Base-by-base conservation (phyloP, 2,329 filamentous ascomycete species). In the Ophiostoma perfectum region DNA sequence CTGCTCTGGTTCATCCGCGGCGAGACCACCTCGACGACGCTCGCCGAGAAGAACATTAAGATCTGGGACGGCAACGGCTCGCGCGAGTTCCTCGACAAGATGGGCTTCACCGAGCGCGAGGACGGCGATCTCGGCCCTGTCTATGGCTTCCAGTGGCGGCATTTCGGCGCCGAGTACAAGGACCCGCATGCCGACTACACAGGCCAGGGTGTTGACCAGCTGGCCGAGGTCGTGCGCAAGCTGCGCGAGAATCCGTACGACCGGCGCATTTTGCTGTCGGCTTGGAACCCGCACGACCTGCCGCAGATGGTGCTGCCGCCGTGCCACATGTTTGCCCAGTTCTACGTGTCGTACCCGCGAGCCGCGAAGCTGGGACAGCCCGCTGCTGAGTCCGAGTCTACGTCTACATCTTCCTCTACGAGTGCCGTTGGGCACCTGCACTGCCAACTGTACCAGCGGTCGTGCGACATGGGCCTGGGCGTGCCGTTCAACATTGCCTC, bases 41-140 rank as follows among this genome's bases (percentile, higher is more conserved):
- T 99, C 3, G 89, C 87, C 70, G 88, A 88, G 12, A 88, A 89
- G 1, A 92, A 93, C 42, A 88, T 99, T 75, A 96, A 96, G 79
- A 99, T 99, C 77, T 99, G 95, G 95, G 95, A 99, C 77, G 94
- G 93, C 74, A 99, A 99, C 77, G 95, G 94, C 60, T 93, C 89
- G 64, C 91, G 95, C 74, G 90, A 88, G 75, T 98, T 90, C 78
- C 90, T 99, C 49, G 94, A 99, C 81, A 88, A 83, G 71, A 85
- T 95, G 1, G 94, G 94, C 0, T 85, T 98, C 6, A 82, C 83
- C 0, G 88, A 97, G 76, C 91, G 94, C 70, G 91, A 87, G 66
- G 90, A 89, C 27, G 95, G 95, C 72, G 95, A 99, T 75, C 83
- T 99, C 0, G 95, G 95, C 0, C 95, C 95, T 42, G 93, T 98